phyloP scores from a whole-genome alignment of 139 green algal species.

The Asterochloris sp. region DNA sequence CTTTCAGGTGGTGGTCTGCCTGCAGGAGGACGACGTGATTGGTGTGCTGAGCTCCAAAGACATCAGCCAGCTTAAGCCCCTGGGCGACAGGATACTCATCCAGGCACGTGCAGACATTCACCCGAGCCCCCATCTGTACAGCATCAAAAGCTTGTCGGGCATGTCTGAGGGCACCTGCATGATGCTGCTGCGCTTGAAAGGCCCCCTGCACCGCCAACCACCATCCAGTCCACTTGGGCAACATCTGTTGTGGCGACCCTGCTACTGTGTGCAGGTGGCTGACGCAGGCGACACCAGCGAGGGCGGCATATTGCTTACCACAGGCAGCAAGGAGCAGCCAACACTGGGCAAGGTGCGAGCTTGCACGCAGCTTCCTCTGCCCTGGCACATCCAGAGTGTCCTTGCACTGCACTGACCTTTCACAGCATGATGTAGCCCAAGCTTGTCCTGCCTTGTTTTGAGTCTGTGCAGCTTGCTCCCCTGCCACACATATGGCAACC shows the following conservation, averaged over 20 bases:
- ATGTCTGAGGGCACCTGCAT: too few species aligned
- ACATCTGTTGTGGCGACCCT: too few species aligned
- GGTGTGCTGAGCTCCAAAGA: constrained; percentile 52
- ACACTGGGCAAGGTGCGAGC: constrained; percentile 76
- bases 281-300: constrained; percentile 70
- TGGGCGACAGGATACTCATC: constrained; percentile 58
- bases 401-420: too few species aligned
- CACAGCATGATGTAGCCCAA: too few species aligned
- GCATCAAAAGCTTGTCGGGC: neutral
- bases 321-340: constrained; percentile 78
- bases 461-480: too few species aligned
- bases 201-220: too few species aligned
- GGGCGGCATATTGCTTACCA: constrained; percentile 85
- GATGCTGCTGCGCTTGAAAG: too few species aligned
- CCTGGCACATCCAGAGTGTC: too few species aligned
- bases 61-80: constrained; percentile 58
- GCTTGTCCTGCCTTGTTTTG: too few species aligned
- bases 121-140: neutral
- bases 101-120: constrained; percentile 22
- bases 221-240: too few species aligned
- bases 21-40: constrained; percentile 62
- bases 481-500: too few species aligned
- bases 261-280: constrained; percentile 30
- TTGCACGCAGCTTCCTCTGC: neutral
- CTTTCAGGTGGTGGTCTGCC: neutral